Evolutionary conservation across 768 basidiomycete genomes (phyloP).

Genomic region (Agrocybe pediades): DNA sequence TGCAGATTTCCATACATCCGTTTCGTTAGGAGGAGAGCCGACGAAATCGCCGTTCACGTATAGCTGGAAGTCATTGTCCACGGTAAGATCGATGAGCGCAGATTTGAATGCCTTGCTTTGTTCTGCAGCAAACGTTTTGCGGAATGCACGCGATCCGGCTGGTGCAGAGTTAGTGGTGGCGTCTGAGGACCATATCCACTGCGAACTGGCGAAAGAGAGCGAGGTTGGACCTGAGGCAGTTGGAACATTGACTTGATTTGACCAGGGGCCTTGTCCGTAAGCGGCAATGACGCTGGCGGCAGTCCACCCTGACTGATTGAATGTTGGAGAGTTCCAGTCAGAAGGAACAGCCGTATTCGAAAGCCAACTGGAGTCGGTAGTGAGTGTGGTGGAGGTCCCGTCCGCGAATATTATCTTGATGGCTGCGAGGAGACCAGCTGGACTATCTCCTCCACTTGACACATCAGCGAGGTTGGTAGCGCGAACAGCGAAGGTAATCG

Average conservation of each 20-base stretch:
- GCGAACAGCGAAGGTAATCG: constrained; percentile 27
- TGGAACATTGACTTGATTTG: constrained; percentile 20
- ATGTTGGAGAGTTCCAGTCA: constrained; percentile 24
- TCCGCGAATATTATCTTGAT: constrained; percentile 27
- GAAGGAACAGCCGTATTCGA: constrained; percentile 21
- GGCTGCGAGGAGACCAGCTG: constrained; percentile 28
- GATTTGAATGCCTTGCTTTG: constrained; percentile 22
- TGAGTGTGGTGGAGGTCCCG: constrained; percentile 23
- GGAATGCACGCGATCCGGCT: constrained; percentile 27
- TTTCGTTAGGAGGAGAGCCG: constrained; percentile 17
- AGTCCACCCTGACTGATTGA: constrained; percentile 24
- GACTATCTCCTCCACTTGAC: constrained; percentile 14
- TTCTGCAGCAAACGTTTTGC: constrained; percentile 22
- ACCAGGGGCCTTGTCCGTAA: constrained; percentile 31
- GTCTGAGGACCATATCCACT: constrained; percentile 30
- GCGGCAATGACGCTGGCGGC: constrained; percentile 14
- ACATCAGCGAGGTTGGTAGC: constrained; percentile 27
- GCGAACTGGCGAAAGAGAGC: constrained; percentile 19
- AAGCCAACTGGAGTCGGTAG: constrained; percentile 25
- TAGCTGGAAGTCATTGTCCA: constrained; percentile 28
- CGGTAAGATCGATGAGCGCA: constrained; percentile 24
- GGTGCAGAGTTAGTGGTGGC: constrained; percentile 17
- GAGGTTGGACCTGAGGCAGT: constrained; percentile 9
- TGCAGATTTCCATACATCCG: constrained; percentile 23
- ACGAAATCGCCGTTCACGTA: constrained; percentile 26